A percentile compares a stretch with the other conserved stretches of the same genome.
Conservation (phyloP, 768 basidiomycete species). For the Mrakia frigida region DNA sequence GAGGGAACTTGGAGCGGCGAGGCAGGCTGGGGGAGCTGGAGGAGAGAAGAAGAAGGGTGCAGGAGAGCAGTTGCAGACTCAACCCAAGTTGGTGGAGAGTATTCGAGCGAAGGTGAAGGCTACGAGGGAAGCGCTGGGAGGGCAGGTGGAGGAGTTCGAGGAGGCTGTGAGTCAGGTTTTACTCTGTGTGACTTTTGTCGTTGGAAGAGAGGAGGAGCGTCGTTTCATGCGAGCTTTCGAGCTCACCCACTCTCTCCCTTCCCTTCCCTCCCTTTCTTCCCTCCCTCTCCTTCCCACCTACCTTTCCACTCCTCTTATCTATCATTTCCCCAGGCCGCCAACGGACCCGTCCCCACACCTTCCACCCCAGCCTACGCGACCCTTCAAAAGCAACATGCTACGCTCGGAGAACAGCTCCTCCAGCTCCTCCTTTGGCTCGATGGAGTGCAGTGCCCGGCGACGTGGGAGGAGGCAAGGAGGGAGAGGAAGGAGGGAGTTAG, state of each 20-base stretch:
- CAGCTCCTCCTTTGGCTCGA: slow-evolving; percentile 85
- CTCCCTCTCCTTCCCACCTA: neutral
- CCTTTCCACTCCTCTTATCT: neutral
- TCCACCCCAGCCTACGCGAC: slow-evolving; percentile 36
- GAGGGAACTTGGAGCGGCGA: slow-evolving; percentile 30
- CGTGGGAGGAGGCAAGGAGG: slow-evolving; percentile 71
- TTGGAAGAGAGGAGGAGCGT: too few relatives aligned
- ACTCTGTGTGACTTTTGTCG: too few relatives aligned
- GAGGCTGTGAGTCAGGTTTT: slow-evolving; percentile 19
- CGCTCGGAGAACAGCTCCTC: slow-evolving; percentile 74
- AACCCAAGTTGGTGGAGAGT: slow-evolving; percentile 46
- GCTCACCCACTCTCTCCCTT: neutral
- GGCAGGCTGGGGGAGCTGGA: slow-evolving; percentile 37
- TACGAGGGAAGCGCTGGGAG: slow-evolving; percentile 55
- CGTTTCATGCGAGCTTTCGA: slow-evolving; percentile 33
- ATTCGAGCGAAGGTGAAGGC: slow-evolving; percentile 56
- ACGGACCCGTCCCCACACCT: slow-evolving; percentile 6
- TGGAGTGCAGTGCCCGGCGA: slow-evolving; percentile 64
- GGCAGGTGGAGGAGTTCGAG: slow-evolving; percentile 55
- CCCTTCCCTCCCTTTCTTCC: neutral
- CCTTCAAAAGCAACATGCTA: slow-evolving; percentile 49
- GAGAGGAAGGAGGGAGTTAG: slow-evolving; percentile 81
- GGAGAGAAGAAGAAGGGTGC: slow-evolving; percentile 35
- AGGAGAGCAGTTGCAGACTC: slow-evolving; percentile 45
- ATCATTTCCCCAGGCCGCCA: neutral